Base-by-base conservation (phyloP, 2,329 filamentous ascomycete genomes). In the Bipolaris oryzae region DNA sequence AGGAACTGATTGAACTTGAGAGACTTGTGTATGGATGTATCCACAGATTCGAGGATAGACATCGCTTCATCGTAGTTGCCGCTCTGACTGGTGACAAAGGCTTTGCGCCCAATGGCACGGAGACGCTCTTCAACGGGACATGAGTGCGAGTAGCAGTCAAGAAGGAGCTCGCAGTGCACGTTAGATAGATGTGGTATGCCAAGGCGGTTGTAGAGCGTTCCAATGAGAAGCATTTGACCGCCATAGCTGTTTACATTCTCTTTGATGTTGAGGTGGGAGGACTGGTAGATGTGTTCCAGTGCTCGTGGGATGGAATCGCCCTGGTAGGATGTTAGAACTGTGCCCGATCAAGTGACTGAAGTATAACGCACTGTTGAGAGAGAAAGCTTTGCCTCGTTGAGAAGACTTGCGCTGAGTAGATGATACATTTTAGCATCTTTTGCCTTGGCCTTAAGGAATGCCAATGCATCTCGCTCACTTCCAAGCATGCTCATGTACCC, bases 341-440 rank as follows among this genome's bases (percentile, higher is more conserved):
- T 37, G 20, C 15, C 41, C n/a, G 21, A 3, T 11, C 37, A 18
- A 20, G 5, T 37, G 28, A 13, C 18, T 1, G 15, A 13, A 15
- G 18, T 10, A 16, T 0, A 9, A 55, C 88, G 83, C 77, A 92
- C 92, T 68, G 87, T 89, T 51, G 86, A 83, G 54, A 97, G 82
- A 18, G 85, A 85, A 39, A 96, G 79, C 72, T 93, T 96, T 2
- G 92, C 91, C 75, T 98, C 93, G 66, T 89, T 92, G 50, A 96
- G 81, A 13, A 96, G 79, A 1, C 92, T 90, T 2, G 91, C 92
- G 70, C 90, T 92, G 78, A 94, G 87, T 2, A 97, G 79, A 50
- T 87, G 87, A 85, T 91, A 95, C 85, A 95, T 93, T 53, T 91
- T 90, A 0, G 87, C 86, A 70, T 97, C 93, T 69, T 88, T 92